These are phyloP conservation scores for Exophiala aquamarina DNA, from an alignment of 2,329 filamentous ascomycete species.

Conservation along the genomic window DNA sequence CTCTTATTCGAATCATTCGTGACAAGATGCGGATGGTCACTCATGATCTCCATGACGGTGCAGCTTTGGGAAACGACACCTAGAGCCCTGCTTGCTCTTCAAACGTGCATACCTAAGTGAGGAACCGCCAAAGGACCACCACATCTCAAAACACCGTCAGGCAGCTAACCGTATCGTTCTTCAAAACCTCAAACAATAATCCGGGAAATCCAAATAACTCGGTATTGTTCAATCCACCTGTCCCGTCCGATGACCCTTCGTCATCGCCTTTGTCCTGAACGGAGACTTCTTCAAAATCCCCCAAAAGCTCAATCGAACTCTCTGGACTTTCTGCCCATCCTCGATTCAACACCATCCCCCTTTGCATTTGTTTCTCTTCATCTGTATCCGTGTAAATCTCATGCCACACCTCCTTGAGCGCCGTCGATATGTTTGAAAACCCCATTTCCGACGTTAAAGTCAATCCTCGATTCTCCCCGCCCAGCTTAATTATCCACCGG, in stretches of 20 bases:
- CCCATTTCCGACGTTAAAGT: constrained; percentile 71
- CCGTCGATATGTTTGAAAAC: constrained; percentile 70
- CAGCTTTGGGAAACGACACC: too few relatives aligned
- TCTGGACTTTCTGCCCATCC: constrained; percentile 84
- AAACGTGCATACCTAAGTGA: too few relatives aligned
- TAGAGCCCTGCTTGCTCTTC: too few relatives aligned
- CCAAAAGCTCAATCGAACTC: constrained; percentile 81
- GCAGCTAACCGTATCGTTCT: constrained; percentile 85
- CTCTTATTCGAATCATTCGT: too few relatives aligned
- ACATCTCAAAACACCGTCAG: constrained; percentile 62
- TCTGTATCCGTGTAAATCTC: constrained; percentile 59
- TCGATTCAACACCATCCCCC: constrained; percentile 80
- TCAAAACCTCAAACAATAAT: constrained; percentile 90
- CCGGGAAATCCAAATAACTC: constrained; percentile 93
- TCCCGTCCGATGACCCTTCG: constrained; percentile 43
- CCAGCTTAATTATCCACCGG: constrained; percentile 72
- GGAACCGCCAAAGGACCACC: too few relatives aligned
- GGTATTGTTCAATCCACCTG: constrained; percentile 66
- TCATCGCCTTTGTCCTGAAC: constrained; percentile 27
- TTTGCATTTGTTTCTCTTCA: constrained; percentile 54
- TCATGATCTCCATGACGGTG: too few relatives aligned
- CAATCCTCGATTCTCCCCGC: constrained; percentile 40
- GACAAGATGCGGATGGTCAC: too few relatives aligned
- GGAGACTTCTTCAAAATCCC: constrained; percentile 78
- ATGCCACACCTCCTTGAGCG: constrained; percentile 69